Evolutionary conservation across 1,139 yeast genomes (phyloP).

Genomic region (Zhuliangozyma parablackwelliae): DNA sequence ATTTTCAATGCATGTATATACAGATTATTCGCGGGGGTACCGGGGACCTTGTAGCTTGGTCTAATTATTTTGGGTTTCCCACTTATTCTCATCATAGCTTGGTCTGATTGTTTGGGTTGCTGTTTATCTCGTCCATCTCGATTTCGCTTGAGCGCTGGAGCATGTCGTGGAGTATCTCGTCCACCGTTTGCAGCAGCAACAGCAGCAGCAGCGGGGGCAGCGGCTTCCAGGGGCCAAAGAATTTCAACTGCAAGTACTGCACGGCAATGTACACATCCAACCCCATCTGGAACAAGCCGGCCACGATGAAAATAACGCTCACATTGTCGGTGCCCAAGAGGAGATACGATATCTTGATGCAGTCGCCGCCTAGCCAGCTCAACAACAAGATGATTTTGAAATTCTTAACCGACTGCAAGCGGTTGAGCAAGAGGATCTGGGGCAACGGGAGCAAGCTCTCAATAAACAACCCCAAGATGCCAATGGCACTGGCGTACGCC

Average conservation of each 20-base stretch:
- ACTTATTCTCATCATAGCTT: no score
- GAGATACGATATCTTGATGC: constrained; percentile 69
- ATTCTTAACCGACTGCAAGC: constrained; percentile 69
- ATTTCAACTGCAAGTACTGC: constrained; percentile 60
- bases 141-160: neutral
- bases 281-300: constrained; percentile 77
- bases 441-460: constrained; percentile 88
- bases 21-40: no score
- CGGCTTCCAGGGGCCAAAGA: constrained; percentile 1
- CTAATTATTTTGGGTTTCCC: no score
- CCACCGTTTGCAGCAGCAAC: constrained; percentile 4
- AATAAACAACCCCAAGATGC: constrained; percentile 66
- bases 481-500: constrained; percentile 55
- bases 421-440: constrained; percentile 68
- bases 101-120: no score
- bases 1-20: no score
- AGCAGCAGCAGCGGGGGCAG: neutral
- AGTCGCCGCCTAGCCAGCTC: constrained; percentile 89
- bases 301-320: constrained; percentile 64
- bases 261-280: constrained; percentile 73
- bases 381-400: constrained; percentile 70
- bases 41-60: no score
- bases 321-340: constrained; percentile 68
- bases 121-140: constrained; percentile 1
- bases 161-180: constrained; percentile 7